These are phyloP conservation scores for Marchantia paleacea DNA, from an alignment of 225 moss, liverwort and hornwort genomes.

Conservation along the genomic window DNA sequence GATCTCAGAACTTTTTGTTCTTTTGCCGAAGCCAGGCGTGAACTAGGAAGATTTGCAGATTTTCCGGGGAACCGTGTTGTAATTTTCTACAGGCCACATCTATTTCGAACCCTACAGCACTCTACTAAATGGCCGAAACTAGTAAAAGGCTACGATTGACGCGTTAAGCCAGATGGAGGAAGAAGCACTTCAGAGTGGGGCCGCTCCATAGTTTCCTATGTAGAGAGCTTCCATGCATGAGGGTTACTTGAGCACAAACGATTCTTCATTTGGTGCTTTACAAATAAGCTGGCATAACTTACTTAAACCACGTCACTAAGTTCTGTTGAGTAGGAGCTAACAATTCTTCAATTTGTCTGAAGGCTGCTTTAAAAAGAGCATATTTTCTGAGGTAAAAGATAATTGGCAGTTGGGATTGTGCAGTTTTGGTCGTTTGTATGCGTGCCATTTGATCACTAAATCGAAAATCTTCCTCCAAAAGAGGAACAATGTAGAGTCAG, in stretches of 20 bases:
- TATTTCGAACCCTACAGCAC: background rate
- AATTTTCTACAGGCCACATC: too few species aligned
- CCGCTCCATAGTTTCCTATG: background rate
- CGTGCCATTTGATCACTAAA: background rate
- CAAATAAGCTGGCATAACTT: background rate
- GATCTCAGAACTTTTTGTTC: background rate
- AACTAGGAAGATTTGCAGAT: background rate
- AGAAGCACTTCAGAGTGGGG: background rate
- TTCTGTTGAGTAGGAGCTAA: too few species aligned
- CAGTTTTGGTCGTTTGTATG: conserved; percentile 1
- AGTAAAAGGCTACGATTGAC: background rate
- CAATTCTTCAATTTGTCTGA: background rate
- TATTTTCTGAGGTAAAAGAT: background rate
- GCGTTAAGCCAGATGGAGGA: background rate
- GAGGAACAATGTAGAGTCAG: too few species aligned
- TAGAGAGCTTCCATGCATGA: background rate
- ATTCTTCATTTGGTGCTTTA: background rate
- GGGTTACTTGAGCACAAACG: background rate
- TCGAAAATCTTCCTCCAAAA: too few species aligned
- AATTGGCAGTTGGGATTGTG: background rate
- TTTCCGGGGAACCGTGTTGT: background rate
- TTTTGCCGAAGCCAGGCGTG: background rate
- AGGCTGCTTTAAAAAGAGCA: background rate
- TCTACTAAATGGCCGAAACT: background rate
- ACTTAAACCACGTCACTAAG: background rate